Base-by-base conservation (phyloP, 2,329 filamentous ascomycete genomes). In the Phyllosticta citriasiana region DNA sequence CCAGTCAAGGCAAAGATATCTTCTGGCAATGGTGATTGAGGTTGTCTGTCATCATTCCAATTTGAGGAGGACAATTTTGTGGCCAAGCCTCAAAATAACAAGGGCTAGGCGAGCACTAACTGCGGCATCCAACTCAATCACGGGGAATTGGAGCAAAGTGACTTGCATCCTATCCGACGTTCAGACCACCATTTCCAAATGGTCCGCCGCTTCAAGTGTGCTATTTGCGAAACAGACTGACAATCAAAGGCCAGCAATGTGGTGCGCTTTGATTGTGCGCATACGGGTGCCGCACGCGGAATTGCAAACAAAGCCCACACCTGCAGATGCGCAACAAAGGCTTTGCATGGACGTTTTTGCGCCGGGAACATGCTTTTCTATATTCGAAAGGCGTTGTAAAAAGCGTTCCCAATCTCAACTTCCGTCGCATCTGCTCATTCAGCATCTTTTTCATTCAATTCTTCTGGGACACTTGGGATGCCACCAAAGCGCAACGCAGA, bases 261-360 rank as follows among this genome's bases (percentile, higher is more conserved):
- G 27, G 16, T 40, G 27, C 16, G 27, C 54, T 56, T 35, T 50
- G 25, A n/a, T 50, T 35, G 40, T 24, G 40, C 16, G 50, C 33
- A 26, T 47, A 52, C 22, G 12, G 33, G 22, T 50, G 53, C 58
- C 52, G 58, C 58, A 56, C 56, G 58, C 58, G 53, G 53, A 26
- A 33, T 7, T 12, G 6, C 0, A 30, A 14, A 60, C 58, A 60
- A 60, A 56, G 53, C n/a, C 6, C 4, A 22, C 16, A 24, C 6
- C 16, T 52, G 6, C 35, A 51, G 51, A 26, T 47, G 16, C 40
- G 19, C 25, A 55, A 53, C 53, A 33, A 60, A 35, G 7, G 26
- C 58, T n/a, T 40, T 25, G 51, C 53, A 56, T 24, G 57, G 51
- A 55, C 27, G 27, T 30, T 8, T 30, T 30, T 30, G 27, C 27